Base-by-base conservation (phyloP, 176 grass and related monocot genomes). In the Hyparrhenia diplandra region DNA sequence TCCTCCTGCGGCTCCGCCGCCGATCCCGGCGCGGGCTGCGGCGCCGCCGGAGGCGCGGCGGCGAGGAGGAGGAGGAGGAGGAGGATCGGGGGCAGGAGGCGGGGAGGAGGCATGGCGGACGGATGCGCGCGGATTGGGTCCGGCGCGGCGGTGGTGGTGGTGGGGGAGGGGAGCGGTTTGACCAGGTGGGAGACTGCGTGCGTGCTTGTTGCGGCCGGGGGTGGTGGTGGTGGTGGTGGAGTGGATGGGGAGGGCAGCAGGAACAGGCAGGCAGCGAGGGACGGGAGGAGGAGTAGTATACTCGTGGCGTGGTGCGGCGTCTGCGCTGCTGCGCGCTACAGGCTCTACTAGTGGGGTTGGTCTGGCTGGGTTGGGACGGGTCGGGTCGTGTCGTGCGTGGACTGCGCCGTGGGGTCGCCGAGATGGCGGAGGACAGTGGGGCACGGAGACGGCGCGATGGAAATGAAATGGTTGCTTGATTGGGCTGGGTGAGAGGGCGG, bases 1-100 rank as follows among this genome's bases (percentile, higher is more conserved):
- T 95, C 92, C 85, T 98, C 88, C 66, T 65, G 49, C 40, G 67
- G 47, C 57, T n/a, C 18, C 75, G 31, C 25, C 78, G 29, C n/a
- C 24, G 69, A 58, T 18, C 13, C 20, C 58, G 81, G 46, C 27
- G 67, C 30, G 7, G 77, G 75, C 78, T 62, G 86, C 67, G 75
- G 76, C 39, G 65, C 47, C 9, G 81, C 70, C 17, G 47, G 73
- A 23, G 66, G 41, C 35, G 40, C 54, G 11, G 61, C 67, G 66
- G 51, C 14, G 34, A 66, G 16, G 57, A 80, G 79, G 51, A 76
- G 16, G 43, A 76, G 84, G 51, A 76, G 80, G 21, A 60, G 27
- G 29, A 21, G 39, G 4, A 64, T 25, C 5, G 6, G 51, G 1
- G 14, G 42, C 17, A 63, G 69, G 32, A 32, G 64, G 32, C 8